phyloP scores from a whole-genome alignment of 2,329 filamentous ascomycete genomes.

The Orbilia javanica region DNA sequence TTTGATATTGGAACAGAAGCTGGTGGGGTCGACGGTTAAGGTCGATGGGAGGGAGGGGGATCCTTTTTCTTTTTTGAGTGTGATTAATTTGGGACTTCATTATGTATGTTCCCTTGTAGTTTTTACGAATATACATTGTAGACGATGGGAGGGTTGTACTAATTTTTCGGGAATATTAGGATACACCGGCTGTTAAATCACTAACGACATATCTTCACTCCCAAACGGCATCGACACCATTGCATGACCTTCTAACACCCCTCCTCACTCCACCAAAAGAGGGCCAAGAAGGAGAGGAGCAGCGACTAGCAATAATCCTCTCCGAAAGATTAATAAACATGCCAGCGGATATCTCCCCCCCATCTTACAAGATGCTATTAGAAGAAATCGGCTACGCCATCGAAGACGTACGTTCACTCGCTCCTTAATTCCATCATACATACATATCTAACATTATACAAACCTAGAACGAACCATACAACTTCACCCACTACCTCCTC shows the following conservation, averaged over 20 bases:
- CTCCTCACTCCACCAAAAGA: constrained; percentile 61
- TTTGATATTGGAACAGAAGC: constrained; percentile 85
- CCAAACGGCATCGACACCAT: constrained; percentile 64
- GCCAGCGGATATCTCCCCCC: constrained; percentile 90
- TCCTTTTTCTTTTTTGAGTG: constrained; percentile 44
- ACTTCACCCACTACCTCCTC: constrained; percentile 92
- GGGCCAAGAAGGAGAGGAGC: constrained; percentile 62
- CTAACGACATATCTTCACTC: constrained; percentile 69
- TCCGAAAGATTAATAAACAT: constrained; percentile 96
- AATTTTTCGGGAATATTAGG: not conserved
- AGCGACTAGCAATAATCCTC: constrained; percentile 84
- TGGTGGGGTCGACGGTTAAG: constrained; percentile 94
- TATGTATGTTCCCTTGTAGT: constrained; percentile 66
- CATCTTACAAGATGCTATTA: constrained; percentile 92
- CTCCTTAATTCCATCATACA: not conserved
- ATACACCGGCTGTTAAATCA: constrained; percentile 71
- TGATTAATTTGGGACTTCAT: constrained; percentile 84
- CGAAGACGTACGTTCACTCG: constrained; percentile 71
- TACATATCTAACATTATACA: too few relatives aligned
- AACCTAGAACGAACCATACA: constrained; percentile 80
- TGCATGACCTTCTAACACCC: constrained; percentile 7
- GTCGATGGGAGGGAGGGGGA: constrained; percentile 91
- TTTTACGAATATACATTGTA: not conserved
- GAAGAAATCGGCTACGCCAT: constrained; percentile 91
- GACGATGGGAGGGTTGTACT: not conserved